Evolutionary conservation across 371 early-diverging fungal genomes (phyloP).

Genomic region (Mortierella sp.): DNA sequence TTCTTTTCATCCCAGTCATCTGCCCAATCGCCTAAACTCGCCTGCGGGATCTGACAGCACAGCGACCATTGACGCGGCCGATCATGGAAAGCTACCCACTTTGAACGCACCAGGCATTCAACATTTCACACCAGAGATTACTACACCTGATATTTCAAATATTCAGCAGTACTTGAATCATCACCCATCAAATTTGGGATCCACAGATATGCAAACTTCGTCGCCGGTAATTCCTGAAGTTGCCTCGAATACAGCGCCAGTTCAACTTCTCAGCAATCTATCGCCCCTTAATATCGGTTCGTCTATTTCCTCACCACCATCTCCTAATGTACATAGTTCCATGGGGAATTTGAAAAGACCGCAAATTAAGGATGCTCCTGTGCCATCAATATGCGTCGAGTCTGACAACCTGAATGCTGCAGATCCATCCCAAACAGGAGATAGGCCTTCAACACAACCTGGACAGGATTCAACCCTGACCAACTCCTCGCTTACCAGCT

Average conservation of each 20-base stretch:
- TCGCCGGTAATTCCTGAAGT: conserved; percentile 8
- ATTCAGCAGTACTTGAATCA: conserved; percentile 21
- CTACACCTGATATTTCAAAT: conserved; percentile 22
- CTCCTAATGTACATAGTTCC: conserved; percentile 2
- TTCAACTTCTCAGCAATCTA: conserved; percentile 17
- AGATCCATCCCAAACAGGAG: background rate
- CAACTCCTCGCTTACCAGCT: background rate
- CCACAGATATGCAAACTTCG: background rate
- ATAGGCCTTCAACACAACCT: background rate
- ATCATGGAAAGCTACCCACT: conserved; percentile 8
- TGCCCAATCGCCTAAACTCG: conserved; percentile 14
- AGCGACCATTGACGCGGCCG: conserved; percentile 29
- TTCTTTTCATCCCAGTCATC: conserved; percentile 8
- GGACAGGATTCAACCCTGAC: background rate
- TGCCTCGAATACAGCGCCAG: background rate
- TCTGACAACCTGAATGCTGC: background rate
- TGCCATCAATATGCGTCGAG: conserved; percentile 15
- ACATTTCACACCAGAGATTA: conserved; percentile 27
- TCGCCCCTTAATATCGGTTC: conserved; percentile 18
- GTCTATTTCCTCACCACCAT: conserved; percentile 1
- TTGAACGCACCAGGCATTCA: conserved; percentile 13
- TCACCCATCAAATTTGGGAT: no score
- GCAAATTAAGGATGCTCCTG: conserved; percentile 6
- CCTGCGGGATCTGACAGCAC: conserved; percentile 26
- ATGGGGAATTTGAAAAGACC: background rate